phyloP scores from a whole-genome alignment of 179 eudicot genomes.

The Patellifolia procumbens region DNA sequence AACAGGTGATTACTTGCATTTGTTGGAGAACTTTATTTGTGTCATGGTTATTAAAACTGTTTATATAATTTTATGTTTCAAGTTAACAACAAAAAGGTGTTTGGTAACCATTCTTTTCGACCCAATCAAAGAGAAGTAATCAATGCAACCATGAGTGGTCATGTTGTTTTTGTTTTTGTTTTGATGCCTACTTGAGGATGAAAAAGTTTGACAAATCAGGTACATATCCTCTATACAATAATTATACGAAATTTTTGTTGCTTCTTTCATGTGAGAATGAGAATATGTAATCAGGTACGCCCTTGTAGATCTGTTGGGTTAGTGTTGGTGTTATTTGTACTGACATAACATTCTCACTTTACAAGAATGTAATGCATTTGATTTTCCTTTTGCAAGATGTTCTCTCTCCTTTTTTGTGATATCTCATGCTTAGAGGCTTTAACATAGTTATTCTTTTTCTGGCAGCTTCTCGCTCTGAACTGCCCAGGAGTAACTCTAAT shows the following conservation, averaged over 20 bases:
- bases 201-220: conserved; percentile 98
- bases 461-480: conserved; percentile 90
- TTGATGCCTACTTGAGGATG: conserved; percentile 99
- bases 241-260: not conserved
- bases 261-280: conserved; percentile 2
- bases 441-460: not conserved
- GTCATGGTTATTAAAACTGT: conserved; percentile 11
- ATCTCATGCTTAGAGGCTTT: not conserved
- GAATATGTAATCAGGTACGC: not conserved
- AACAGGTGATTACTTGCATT: conserved; percentile 51
- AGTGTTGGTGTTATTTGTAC: not conserved
- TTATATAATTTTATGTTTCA: conserved; percentile 31
- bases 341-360: not conserved
- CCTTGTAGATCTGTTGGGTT: not conserved
- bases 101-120: conserved; percentile 95
- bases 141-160: conserved; percentile 95
- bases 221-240: conserved; percentile 21
- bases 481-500: conserved; percentile 92
- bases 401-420: not conserved
- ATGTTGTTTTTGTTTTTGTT: conserved; percentile 95
- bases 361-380: not conserved
- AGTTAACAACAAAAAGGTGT: conserved; percentile 77
- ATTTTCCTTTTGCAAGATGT: not conserved
- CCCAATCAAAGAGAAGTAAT: conserved; percentile 98
- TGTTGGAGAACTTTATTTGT: conserved; percentile 12